Conservation (phyloP, 2,329 filamentous ascomycete species). For the Diatrype stigma region DNA sequence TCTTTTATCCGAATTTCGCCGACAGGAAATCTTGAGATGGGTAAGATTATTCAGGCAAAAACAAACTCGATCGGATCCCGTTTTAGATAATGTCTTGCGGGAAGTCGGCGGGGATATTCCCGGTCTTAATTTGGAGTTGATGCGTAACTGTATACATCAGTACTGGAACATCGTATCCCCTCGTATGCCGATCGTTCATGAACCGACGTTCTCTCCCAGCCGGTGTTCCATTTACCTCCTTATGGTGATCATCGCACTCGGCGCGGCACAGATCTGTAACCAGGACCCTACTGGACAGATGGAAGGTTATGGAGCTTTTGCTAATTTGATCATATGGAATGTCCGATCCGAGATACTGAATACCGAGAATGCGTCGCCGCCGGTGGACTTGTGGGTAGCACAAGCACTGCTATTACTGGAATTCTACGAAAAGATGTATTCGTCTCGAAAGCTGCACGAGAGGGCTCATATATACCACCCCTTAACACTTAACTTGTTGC, state of each 20-base stretch:
- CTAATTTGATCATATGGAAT: conserved; percentile 62
- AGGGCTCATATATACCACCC: conserved; percentile 87
- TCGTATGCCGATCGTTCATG: conserved; percentile 82
- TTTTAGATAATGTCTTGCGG: conserved; percentile 27
- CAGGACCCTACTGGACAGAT: conserved; percentile 50
- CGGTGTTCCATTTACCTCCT: conserved; percentile 74
- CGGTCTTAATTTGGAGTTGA: conserved; percentile 68
- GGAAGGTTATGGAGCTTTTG: conserved; percentile 42
- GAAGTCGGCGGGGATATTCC: conserved; percentile 40
- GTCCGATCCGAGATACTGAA: conserved; percentile 82
- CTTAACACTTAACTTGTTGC: conserved; percentile 78
- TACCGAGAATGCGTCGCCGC: conserved; percentile 75
- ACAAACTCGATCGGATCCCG: conserved; percentile 35
- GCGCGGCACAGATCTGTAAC: conserved; percentile 73
- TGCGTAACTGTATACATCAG: conserved; percentile 78
- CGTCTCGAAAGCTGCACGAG: conserved; percentile 77
- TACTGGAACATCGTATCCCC: conserved; percentile 86
- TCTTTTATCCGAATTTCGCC: conserved; percentile 39
- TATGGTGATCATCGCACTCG: conserved; percentile 78
- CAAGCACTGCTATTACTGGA: conserved; percentile 80
- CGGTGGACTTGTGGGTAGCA: conserved; percentile 83
- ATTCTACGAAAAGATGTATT: conserved; percentile 89
- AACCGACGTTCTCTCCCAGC: conserved; percentile 78
- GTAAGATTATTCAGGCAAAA: conserved; percentile 41
- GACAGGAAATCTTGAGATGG: conserved; percentile 40